Evolutionary conservation across 2,329 filamentous ascomycete species (phyloP).

Genomic region (Diaporthe citriasiana): DNA sequence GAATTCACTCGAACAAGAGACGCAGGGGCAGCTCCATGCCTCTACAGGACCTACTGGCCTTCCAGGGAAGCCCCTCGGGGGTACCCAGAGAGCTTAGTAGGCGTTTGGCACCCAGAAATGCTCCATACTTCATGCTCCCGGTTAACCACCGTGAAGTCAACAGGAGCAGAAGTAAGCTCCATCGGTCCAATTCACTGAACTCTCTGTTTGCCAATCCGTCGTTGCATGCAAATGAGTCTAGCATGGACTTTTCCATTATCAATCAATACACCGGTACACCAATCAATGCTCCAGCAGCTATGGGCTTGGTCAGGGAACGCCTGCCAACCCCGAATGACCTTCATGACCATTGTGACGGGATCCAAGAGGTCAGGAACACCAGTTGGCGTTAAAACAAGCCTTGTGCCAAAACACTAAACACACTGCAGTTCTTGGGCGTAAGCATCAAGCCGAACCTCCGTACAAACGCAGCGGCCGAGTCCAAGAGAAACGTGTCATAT

Average conservation of each 20-base stretch:
- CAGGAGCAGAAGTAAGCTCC: background rate
- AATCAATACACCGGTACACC: no score
- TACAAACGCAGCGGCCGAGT: background rate
- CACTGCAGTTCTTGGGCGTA: background rate
- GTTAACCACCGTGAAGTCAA: background rate
- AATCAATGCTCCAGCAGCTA: no score
- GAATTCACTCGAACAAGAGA: background rate
- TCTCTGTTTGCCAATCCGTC: no score
- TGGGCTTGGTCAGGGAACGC: no score
- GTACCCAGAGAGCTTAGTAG: no score
- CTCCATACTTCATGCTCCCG: no score
- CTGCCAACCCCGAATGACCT: no score
- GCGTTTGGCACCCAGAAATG: no score
- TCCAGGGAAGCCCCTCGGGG: background rate
- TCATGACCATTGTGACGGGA: background rate
- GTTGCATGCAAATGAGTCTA: no score
- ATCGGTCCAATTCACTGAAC: background rate
- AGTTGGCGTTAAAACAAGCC: background rate
- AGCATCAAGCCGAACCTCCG: background rate
- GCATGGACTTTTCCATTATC: no score
- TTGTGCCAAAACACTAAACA: background rate
- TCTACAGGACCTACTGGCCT: background rate
- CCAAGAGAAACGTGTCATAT: background rate
- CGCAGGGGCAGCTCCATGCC: background rate
- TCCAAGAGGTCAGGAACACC: background rate